phyloP scores from a whole-genome alignment of 352 stramenopile genomes.

The Phytophthora hybrid region DNA sequence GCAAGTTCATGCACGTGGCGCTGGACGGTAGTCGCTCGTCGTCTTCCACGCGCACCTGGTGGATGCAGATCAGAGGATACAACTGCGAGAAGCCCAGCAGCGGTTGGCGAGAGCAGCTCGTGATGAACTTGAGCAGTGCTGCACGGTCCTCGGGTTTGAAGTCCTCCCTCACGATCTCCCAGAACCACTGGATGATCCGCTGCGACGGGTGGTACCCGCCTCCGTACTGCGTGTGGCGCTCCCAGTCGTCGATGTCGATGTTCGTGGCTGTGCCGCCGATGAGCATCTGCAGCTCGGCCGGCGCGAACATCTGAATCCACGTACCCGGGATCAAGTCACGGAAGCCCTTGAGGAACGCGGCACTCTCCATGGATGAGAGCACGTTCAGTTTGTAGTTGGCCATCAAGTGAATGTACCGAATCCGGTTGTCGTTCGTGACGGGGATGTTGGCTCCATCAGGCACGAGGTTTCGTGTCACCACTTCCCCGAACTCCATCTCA shows the following conservation, averaged over 20 bases:
- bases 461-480: conserved; percentile 79
- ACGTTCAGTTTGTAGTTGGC: conserved; percentile 98
- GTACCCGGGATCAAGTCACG: conserved; percentile 76
- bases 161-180: conserved; percentile 73
- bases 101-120: conserved; percentile 91
- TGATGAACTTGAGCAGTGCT: conserved; percentile 97
- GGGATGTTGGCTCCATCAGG: conserved; percentile 84
- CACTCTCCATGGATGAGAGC: conserved; percentile 58
- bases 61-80: conserved; percentile 95
- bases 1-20: conserved; percentile 97
- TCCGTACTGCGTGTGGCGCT: conserved; percentile 93
- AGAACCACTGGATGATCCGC: conserved; percentile 77
- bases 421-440: conserved; percentile 95
- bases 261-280: conserved; percentile 91
- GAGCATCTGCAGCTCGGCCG: conserved; percentile 94
- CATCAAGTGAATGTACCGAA: conserved; percentile 96
- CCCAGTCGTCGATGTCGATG: conserved; percentile 97
- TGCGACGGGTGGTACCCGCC: conserved; percentile 94
- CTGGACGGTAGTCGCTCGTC: conserved; percentile 81
- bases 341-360: conserved; percentile 77
- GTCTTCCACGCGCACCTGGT: conserved; percentile 79
- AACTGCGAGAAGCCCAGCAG: conserved; percentile 95
- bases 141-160: conserved; percentile 89
- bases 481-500: conserved; percentile 78
- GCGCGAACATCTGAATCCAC: conserved; percentile 88